Evolutionary conservation across 2,329 filamentous ascomycete genomes (phyloP).

Genomic region (Microsporum canis): DNA sequence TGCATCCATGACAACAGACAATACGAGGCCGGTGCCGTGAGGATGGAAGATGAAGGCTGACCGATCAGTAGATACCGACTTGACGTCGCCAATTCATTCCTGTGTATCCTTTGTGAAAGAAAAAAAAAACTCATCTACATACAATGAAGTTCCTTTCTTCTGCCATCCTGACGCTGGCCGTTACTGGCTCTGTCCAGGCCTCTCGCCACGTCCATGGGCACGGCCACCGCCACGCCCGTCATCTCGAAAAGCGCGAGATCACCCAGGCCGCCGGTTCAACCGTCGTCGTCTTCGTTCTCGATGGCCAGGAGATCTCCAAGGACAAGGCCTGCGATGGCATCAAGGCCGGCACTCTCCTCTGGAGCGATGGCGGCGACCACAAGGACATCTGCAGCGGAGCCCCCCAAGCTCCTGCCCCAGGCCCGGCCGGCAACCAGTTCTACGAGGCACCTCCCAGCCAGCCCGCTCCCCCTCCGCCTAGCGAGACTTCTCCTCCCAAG

Average conservation of each 20-base stretch:
- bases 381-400: constrained; percentile 38
- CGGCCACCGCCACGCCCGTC: constrained; percentile 29
- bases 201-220: constrained; percentile 29
- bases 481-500: background rate
- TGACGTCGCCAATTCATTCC: too few relatives aligned
- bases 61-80: too few relatives aligned
- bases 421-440: constrained; percentile 10
- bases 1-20: background rate
- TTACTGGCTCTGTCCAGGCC: constrained; percentile 24
- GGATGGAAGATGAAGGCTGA: too few relatives aligned
- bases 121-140: background rate
- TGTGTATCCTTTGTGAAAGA: too few relatives aligned
- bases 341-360: constrained; percentile 52
- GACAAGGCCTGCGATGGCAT: constrained; percentile 62
- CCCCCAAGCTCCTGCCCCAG: background rate
- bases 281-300: constrained; percentile 60
- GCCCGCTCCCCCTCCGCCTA: constrained; percentile 5
- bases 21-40: too few relatives aligned
- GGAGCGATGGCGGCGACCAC: constrained; percentile 52
- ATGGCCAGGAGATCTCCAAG: constrained; percentile 50
- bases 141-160: constrained; percentile 33
- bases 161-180: constrained; percentile 31
- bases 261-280: constrained; percentile 47
- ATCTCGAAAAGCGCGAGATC: constrained; percentile 29
- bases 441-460: constrained; percentile 13